phyloP scores from a whole-genome alignment of 2,329 filamentous ascomycete genomes.

The Escovopsis sp. region DNA sequence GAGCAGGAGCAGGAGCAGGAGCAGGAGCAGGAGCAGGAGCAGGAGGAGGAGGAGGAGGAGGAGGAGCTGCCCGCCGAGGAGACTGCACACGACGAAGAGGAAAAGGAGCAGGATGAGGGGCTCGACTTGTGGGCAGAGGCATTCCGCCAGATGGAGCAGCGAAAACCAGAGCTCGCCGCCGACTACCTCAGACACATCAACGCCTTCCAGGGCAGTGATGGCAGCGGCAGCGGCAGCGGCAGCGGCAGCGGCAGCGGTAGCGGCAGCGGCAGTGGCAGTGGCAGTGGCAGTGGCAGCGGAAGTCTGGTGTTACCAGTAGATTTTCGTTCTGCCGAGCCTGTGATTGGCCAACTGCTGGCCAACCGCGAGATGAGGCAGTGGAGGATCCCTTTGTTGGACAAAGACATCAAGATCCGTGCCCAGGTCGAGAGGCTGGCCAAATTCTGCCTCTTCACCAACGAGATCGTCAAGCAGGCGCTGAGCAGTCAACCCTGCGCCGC shows the following conservation, averaged over 20 bases:
- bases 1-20: no score
- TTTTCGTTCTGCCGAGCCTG: background rate
- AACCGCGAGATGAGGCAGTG: slow-evolving; percentile 9
- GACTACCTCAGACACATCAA: background rate
- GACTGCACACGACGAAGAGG: no score
- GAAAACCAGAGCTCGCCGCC: background rate
- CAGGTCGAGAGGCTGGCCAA: slow-evolving; percentile 11
- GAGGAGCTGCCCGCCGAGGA: no score
- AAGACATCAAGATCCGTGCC: slow-evolving; percentile 9
- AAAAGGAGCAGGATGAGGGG: no score
- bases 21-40: no score
- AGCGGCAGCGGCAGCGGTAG: no score
- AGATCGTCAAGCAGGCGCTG: slow-evolving; percentile 9
- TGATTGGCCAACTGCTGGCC: slow-evolving; percentile 4
- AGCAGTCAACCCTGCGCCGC: slow-evolving; percentile 11
- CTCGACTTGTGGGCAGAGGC: background rate
- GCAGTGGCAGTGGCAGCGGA: no score
- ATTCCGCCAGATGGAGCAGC: background rate
- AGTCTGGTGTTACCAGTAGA: no score
- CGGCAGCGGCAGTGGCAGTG: no score
- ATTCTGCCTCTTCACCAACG: slow-evolving; percentile 11
- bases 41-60: no score
- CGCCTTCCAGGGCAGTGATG: background rate
- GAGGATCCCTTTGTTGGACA: slow-evolving; percentile 7
- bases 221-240: background rate